A percentile compares a stretch with the other conserved stretches of the same genome.
Conservation (phyloP, 164 flowering plant species). For the Chimonanthus salicifolius region DNA sequence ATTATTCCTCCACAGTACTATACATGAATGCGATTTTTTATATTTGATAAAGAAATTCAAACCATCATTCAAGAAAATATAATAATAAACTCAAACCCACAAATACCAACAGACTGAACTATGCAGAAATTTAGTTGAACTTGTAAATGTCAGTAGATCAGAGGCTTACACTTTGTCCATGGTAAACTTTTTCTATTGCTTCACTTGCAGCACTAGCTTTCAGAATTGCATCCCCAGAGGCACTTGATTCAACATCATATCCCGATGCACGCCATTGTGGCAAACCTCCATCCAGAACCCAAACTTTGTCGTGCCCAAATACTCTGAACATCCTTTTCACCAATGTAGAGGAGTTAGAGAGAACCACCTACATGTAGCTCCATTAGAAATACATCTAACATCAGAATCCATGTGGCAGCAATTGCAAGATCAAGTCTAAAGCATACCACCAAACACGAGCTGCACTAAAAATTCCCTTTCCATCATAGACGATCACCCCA, state of each 20-base stretch:
- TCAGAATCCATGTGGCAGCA: not conserved
- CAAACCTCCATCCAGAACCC: slow-evolving; percentile 98
- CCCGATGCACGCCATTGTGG: slow-evolving; percentile 98
- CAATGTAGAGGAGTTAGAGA: not conserved
- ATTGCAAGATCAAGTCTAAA: slow-evolving; percentile 1
- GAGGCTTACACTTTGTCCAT: slow-evolving; percentile 62
- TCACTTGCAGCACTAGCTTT: slow-evolving; percentile 99
- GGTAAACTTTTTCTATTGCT: slow-evolving; percentile 89
- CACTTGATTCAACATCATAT: slow-evolving; percentile 98
- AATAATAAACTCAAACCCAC: no score
- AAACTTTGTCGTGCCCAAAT: slow-evolving; percentile 92
- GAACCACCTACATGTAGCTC: slow-evolving; percentile 6
- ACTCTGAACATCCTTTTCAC: slow-evolving; percentile 94
- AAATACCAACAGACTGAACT: no score
- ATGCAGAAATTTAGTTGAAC: no score
- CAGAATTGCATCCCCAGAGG: slow-evolving; percentile 92
- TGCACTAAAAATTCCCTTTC: slow-evolving; percentile 96
- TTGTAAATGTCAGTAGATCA: no score
- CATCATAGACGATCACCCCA: slow-evolving; percentile 91
- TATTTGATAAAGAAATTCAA: no score
- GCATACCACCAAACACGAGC: slow-evolving; percentile 99
- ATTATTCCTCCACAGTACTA: no score
- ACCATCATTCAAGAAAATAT: no score
- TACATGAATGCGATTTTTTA: no score
- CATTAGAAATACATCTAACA: not conserved